Percentiles rank a stretch among this genome's conserved stretches.
Conservation (phyloP, 805 yeast genomes). For the Isabelozyma rhagii region DNA sequence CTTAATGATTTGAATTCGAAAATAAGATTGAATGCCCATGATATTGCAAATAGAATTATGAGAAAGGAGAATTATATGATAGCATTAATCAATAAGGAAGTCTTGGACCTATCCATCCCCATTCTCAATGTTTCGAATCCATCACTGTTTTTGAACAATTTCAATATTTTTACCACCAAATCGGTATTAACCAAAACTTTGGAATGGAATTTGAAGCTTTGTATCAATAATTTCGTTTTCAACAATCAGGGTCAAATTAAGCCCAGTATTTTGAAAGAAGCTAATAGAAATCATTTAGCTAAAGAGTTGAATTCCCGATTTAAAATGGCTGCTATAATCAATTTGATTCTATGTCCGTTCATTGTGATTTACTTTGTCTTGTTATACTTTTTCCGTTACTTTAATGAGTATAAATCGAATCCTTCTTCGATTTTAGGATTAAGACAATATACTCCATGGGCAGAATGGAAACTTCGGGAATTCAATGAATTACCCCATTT, state of each 20-base stretch:
- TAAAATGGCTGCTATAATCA: conserved; percentile 82
- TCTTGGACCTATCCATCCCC: conserved; percentile 60
- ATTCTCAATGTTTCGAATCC: conserved; percentile 8
- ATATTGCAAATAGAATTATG: conserved; percentile 94
- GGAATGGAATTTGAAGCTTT: conserved; percentile 91
- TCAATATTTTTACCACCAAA: conserved; percentile 17
- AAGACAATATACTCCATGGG: conserved; percentile 89
- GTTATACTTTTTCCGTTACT: conserved; percentile 83
- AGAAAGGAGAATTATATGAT: conserved; percentile 91
- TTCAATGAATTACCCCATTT: conserved; percentile 90
- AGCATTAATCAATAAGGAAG: conserved; percentile 77
- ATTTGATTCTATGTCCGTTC: conserved; percentile 80
- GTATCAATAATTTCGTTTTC: conserved; percentile 83
- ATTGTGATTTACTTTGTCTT: conserved; percentile 78
- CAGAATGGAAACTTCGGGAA: conserved; percentile 93
- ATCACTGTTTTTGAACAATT: conserved; percentile 5
- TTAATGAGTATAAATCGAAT: conserved; percentile 86
- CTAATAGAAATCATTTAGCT: conserved; percentile 62
- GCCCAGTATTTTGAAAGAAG: conserved; percentile 64
- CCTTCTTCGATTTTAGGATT: conserved; percentile 70
- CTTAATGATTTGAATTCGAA: conserved; percentile 62
- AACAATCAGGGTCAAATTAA: conserved; percentile 80
- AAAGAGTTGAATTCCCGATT: conserved; percentile 75
- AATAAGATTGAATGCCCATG: conserved; percentile 83
- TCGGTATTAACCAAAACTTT: conserved; percentile 72